Base-by-base conservation (phyloP, 1,139 yeast species). In the Diutina sp. region DNA sequence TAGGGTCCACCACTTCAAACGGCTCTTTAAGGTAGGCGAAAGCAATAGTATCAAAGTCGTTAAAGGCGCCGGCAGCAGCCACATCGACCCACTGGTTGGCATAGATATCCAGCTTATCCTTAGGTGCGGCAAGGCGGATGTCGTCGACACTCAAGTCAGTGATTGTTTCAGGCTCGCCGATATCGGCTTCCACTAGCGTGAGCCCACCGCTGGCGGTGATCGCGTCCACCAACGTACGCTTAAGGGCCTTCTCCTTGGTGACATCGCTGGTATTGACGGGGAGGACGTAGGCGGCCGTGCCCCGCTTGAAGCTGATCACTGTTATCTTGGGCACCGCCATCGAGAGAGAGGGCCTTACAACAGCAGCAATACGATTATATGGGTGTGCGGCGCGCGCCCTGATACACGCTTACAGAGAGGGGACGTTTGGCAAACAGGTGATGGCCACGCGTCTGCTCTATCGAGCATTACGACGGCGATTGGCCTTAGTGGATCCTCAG, bases 11-110 rank as follows among this genome's bases (percentile, higher is more conserved):
- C 8, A 73, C 69, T 25, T 67, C 66, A 28, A 77, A 73, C 12
- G 89, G 71, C 59, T 76, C 72, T 58, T 85, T 85, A 55, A 85
- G 68, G 60, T 81, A 82, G 28, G 89, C 70, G 62, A 83, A 90
- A 56, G 80, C 78, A 18, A 90, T 73, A 45, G 81, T 71, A 48
- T 82, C 75, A 54, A 87, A 70, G 9, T 72, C 64, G 5, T 71
- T 64, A 6, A n/a, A 9, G 4, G 32, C 44, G 28, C 8, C n/a
- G 6, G 41, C 44, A 30, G 16, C 44, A 14, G 9, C 6, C 32
- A 50, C 2, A 6, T 50, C 53, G 6, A 9, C 25, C 53, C 53
- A 50, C 44, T 32, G 44, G 35, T 50, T 50, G 6, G 53, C 45
- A 16, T 30, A 50, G 8, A 32, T 30, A n/a, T 30, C 53, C 53